Conservation (phyloP, 169 alveolate genomes). For the Plasmodium billcollinsi region DNA sequence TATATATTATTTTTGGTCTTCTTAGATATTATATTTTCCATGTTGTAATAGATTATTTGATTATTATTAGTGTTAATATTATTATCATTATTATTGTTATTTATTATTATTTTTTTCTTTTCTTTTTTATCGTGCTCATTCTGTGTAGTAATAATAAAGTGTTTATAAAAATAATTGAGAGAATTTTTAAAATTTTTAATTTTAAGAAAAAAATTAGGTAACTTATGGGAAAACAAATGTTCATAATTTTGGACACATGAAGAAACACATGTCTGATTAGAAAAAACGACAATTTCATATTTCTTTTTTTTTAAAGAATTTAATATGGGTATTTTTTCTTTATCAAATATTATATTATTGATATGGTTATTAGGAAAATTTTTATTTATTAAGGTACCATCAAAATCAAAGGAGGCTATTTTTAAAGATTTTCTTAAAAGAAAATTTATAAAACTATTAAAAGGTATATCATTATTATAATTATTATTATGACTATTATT, state of each 20-base stretch:
- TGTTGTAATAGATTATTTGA: no score
- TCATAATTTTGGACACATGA: constrained; percentile 24
- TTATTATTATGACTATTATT: neutral
- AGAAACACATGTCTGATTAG: constrained; percentile 52
- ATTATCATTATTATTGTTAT: no score
- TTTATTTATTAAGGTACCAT: constrained; percentile 38
- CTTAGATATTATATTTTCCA: no score
- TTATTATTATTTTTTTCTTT: no score
- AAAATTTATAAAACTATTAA: neutral
- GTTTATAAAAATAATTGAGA: constrained; percentile 5
- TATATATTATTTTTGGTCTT: no score
- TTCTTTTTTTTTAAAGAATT: neutral
- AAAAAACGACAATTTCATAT: constrained; percentile 23
- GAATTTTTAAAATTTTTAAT: constrained; percentile 14
- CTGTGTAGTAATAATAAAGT: no score
- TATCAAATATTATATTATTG: constrained; percentile 9
- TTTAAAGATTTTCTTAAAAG: constrained; percentile 31
- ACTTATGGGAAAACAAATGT: constrained; percentile 1
- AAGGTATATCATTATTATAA: constrained; percentile 1
- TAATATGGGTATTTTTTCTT: neutral
- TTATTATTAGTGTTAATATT: no score
- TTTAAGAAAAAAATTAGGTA: constrained; percentile 31
- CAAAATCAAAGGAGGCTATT: constrained; percentile 53
- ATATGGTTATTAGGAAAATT: constrained; percentile 3
- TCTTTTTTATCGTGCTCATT: no score